Evolutionary conservation across 2,329 filamentous ascomycete species (phyloP).

Genomic region (Zarea fungicola): DNA sequence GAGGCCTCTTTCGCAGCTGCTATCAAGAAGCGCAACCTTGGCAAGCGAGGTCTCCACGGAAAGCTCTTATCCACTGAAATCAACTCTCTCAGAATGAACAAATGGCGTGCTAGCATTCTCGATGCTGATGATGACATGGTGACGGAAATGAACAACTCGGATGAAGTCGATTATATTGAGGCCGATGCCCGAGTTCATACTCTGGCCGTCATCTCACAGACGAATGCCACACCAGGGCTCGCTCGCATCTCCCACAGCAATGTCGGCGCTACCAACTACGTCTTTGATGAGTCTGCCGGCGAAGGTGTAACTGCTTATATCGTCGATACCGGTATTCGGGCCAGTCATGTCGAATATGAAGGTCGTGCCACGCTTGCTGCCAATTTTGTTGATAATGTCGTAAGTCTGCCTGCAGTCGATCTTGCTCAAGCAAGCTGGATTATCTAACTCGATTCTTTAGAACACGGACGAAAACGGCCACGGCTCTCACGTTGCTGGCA

Average conservation of each 20-base stretch:
- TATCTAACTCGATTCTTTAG: conserved; percentile 16
- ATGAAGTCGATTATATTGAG: conserved; percentile 50
- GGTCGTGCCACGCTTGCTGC: conserved; percentile 42
- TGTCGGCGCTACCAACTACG: conserved; percentile 31
- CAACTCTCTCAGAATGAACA: conserved; percentile 40
- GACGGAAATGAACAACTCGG: conserved; percentile 41
- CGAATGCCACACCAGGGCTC: conserved; percentile 48
- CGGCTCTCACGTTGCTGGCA: conserved; percentile 53
- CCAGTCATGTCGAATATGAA: conserved; percentile 44
- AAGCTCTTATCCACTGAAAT: conserved; percentile 43
- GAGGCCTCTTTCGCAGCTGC: conserved; percentile 42
- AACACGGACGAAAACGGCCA: conserved; percentile 50
- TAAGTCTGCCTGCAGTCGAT: conserved; percentile 26
- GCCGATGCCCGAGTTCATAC: conserved; percentile 45
- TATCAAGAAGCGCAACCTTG: conserved; percentile 53
- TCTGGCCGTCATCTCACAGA: conserved; percentile 42
- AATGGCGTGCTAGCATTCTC: conserved; percentile 49
- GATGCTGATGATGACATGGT: conserved; percentile 48
- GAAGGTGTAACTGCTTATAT: conserved; percentile 49
- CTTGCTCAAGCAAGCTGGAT: conserved; percentile 10
- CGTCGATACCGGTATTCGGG: conserved; percentile 54
- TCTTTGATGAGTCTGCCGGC: conserved; percentile 38
- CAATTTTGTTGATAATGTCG: conserved; percentile 40
- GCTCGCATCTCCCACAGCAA: conserved; percentile 45
- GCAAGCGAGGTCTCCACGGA: conserved; percentile 44